Conservation (phyloP, 179 eudicot genomes). For the Silene coronaria region DNA sequence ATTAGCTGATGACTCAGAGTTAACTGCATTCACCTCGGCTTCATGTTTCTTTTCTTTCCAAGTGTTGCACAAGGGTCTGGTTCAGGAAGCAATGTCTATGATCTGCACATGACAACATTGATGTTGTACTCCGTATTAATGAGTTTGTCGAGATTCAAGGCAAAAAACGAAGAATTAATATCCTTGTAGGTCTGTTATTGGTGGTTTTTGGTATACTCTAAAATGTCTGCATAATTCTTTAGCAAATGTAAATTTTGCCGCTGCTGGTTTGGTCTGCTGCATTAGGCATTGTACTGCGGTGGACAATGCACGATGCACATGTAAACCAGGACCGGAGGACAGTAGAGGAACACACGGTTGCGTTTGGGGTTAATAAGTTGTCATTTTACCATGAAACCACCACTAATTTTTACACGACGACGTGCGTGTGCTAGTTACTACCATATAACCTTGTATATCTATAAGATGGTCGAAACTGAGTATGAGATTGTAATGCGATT, state of each 20-base stretch:
- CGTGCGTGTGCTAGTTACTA: too few species aligned
- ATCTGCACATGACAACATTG: neutral
- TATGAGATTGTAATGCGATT: too few species aligned
- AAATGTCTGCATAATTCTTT: neutral
- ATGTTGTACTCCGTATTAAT: neutral
- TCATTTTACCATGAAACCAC: too few species aligned
- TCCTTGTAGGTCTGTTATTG: neutral
- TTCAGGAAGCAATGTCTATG: neutral
- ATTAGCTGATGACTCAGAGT: neutral
- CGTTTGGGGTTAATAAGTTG: too few species aligned
- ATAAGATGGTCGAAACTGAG: too few species aligned
- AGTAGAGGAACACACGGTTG: too few species aligned
- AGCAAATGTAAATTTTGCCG: neutral
- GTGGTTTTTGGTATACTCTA: neutral
- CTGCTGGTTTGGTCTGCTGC: too few species aligned
- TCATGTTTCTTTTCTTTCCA: neutral
- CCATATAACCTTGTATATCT: too few species aligned
- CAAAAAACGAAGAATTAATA: neutral
- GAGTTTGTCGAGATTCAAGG: neutral
- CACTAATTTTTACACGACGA: too few species aligned
- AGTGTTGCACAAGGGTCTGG: neutral
- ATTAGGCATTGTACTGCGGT: too few species aligned
- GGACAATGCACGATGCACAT: too few species aligned
- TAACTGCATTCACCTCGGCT: neutral
- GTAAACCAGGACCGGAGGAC: too few species aligned